These are phyloP conservation scores for Microdochium nivale DNA, from an alignment of 2,329 filamentous ascomycete species.

Conservation along the genomic window DNA sequence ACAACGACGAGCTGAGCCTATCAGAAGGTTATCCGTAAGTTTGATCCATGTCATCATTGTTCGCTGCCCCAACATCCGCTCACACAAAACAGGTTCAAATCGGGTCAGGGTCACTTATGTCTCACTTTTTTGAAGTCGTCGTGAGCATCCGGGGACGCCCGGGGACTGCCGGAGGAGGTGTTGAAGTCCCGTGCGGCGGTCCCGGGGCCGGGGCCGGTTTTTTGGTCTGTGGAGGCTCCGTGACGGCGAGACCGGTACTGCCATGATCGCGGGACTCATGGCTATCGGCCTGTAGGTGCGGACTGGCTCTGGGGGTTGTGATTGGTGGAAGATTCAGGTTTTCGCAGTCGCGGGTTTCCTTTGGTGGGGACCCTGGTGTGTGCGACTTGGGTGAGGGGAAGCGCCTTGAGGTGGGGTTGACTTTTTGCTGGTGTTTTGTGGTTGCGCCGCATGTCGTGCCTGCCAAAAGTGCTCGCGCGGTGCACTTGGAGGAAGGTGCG, in stretches of 20 bases:
- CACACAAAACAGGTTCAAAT: too few relatives aligned
- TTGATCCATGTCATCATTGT: too few relatives aligned
- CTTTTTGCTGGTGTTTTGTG: too few relatives aligned
- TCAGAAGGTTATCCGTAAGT: constrained; percentile 1
- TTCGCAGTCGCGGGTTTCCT: background rate
- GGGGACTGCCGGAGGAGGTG: background rate
- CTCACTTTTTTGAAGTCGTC: background rate
- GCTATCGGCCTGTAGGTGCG: background rate
- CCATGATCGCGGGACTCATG: background rate
- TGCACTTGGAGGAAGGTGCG: too few relatives aligned
- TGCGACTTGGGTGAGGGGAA: background rate
- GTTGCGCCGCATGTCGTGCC: background rate
- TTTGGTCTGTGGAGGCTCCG: background rate
- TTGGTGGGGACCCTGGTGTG: background rate
- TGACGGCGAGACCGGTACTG: background rate
- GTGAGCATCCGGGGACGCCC: background rate
- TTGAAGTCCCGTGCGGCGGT: background rate
- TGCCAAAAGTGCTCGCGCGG: too few relatives aligned
- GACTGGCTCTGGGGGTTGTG: background rate
- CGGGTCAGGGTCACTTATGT: background rate
- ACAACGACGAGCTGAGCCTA: background rate
- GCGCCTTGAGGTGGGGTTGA: background rate
- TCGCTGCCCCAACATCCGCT: too few relatives aligned
- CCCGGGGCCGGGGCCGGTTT: background rate
- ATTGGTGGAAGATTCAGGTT: background rate